Evolutionary conservation across 306 rosid genomes (phyloP), one percentile per base, ranked within the genome.

Genomic region (Casuarina equisetifolia): DNA sequence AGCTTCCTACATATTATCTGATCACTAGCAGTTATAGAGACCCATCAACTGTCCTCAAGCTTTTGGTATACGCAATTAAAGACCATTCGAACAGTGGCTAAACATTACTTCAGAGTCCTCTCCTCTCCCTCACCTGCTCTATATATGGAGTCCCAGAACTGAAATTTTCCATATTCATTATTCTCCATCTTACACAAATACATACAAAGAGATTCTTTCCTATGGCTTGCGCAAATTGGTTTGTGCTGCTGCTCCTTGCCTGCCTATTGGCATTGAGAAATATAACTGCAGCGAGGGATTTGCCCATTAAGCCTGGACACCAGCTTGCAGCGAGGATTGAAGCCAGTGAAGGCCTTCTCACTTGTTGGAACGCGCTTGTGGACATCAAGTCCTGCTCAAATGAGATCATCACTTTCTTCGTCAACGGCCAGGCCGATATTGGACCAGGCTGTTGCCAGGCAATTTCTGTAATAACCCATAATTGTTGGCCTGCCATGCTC

Each of bases 401-500:
- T 52, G 86, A 87, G 71, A 82, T 87, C 9, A 57, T 80, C 46
- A 13, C 42, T 4, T 82, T 80, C 80, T 80, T 87, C 54, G 55
- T 72, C 9, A 80, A 75, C 5, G 86, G 82, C 1, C 51, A 72
- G 67, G 39, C 80, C 3, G 68, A 71, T 44, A 84, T 87, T 17
- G 78, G 85, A 0, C 64, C 69, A 1, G 77, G 74, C 4, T 87
- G 90, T 42, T 87, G 90, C 79, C 20, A 72, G 45, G 83, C 85
- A 13, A 80, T 87, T 9, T 74, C 57, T 4, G 59, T 62, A 2
- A 84, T 87, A 53, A 84, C 90, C 4, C 83, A 75, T 50, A 74
- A 68, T 45, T 87, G 90, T 78, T 87, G 88, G 90, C 88, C 85
- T 8, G 69, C 78, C 13, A 75, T 87, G 78, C 78, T 87, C 44